Conservation (phyloP, 129 eudicot species). For the Artemisia tridentata region DNA sequence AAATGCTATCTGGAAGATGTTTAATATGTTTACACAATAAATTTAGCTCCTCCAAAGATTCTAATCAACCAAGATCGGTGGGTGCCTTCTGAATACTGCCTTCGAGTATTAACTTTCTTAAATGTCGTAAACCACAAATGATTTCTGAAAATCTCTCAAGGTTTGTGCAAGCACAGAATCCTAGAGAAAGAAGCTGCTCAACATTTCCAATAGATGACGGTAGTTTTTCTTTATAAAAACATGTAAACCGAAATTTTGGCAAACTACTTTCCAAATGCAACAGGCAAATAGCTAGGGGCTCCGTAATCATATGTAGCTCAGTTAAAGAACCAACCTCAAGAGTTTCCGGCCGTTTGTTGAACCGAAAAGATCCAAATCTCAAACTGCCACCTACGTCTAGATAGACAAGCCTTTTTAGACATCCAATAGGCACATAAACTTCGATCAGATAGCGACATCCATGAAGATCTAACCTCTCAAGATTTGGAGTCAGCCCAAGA, state of each 20-base stretch:
- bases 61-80: conserved; percentile 13
- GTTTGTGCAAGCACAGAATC: not conserved
- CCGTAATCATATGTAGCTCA: not conserved
- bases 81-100: conserved; percentile 21
- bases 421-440: conserved; percentile 24
- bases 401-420: conserved; percentile 7
- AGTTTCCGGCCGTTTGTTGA: not conserved
- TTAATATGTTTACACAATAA: not conserved
- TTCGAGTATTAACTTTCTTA: not conserved
- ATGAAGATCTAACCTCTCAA: conserved; percentile 17
- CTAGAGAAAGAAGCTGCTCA: conserved; percentile 5
- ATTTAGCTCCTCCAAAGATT: conserved; percentile 13
- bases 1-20: not conserved
- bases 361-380: not conserved
- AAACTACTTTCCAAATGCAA: not conserved
- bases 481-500: conserved; percentile 15
- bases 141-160: not conserved
- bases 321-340: conserved; percentile 7
- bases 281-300: not conserved
- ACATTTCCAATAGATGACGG: conserved; percentile 22
- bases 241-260: not conserved
- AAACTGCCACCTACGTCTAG: not conserved
- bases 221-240: not conserved
- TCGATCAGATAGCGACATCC: not conserved
- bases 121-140: not conserved